Base-by-base conservation (phyloP, 352 stramenopile genomes). In the Globisporangium alternatum region DNA sequence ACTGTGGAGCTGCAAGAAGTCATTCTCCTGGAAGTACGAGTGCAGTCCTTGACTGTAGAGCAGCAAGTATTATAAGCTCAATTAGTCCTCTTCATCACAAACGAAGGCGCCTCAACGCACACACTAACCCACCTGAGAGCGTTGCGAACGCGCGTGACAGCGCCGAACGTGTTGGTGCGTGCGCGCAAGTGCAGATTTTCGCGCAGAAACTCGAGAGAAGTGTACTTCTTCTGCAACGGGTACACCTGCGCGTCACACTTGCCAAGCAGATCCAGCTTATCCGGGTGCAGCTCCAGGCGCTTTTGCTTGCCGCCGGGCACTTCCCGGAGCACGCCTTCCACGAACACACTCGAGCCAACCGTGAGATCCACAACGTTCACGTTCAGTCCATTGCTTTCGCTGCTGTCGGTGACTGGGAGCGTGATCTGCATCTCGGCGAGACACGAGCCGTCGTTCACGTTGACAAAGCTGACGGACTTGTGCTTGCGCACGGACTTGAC, bases 211-310 rank as follows among this genome's bases (percentile, higher is more conserved):
- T 99, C 97, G 21, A 99, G 79, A 30, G 95, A 97, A 73, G 99
- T 97, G 66, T 97, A 93, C 76, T 99, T 99, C 85, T 99, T 99
- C 57, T 98, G 96, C 22, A 99, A 79, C 31, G 97, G 97, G 63
- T 98, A 99, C n/a, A 70, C 81, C 59, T 97, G 81, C 13, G 78
- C 77, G 35, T 98, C 93, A 76, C 95, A 99, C 52, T 83, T 76
- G 37, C 97, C 97, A 17, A 99, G 79, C 39, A 99, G 75, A 25
- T 93, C 61, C 4, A 97, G 76, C 47, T 69, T 80, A 17, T 77
- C 71, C 2, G 90, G 93, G 43, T 96, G 85, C 33, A 99, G 70
- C 82, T 99, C 97, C 31, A 98, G 70, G n/a, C 83, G 76, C 54
- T 79, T 89, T 90, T 97, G 70, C 91, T 98, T 75, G 83, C 85